Evolutionary conservation across 768 basidiomycete species (phyloP), one percentile per base, ranked within the genome.

Genomic region (Russula sp.): DNA sequence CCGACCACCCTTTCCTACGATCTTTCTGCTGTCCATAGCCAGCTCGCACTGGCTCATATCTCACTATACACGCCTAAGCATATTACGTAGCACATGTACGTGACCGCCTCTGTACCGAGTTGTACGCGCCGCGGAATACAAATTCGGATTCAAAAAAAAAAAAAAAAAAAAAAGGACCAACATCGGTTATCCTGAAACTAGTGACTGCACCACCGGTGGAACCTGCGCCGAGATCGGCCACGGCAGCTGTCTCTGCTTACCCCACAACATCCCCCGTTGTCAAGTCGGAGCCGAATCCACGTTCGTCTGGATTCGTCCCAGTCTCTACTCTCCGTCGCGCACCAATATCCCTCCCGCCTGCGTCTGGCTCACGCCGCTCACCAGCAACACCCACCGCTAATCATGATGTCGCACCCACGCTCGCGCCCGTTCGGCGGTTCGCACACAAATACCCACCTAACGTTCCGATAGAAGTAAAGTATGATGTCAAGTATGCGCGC

Each of bases 301-400:
- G 88, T 3, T 90, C 88, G 2, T 89, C 87, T 55, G 89, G 88
- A 1, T 91, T 91, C 68, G 78, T 89, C 20, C 84, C 88, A 0
- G 81, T 89, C 13, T 78, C 80, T 6, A 82, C 82, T 0, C 76
- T 83, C 54, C 82, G 80, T 57, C 63, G 63, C 8, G 54, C 63
- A 9, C 63, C 63, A 1, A 59, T 64, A 13, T 49, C 48, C 2
- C 53, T 64, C 47, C 47, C 62, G 18, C 20, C 44, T 2, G 44
- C 32, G 9, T 45, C 62, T 16, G 48, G 14, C 6, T 45, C n/a
- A n/a, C n/a, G n/a, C n/a, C n/a, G n/a, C n/a, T n/a, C 44, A 10
- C 31, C 42, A 2, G 27, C 45, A 18, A 13, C 37, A 18, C 1
- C 18, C 22, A 14, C 22, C 2, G 10, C 35, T 2, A 52, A 20